Evolutionary conservation across 208 protist species (phyloP), one percentile per base, ranked within the genome.

Genomic region (Acanthamoeba royreba): DNA sequence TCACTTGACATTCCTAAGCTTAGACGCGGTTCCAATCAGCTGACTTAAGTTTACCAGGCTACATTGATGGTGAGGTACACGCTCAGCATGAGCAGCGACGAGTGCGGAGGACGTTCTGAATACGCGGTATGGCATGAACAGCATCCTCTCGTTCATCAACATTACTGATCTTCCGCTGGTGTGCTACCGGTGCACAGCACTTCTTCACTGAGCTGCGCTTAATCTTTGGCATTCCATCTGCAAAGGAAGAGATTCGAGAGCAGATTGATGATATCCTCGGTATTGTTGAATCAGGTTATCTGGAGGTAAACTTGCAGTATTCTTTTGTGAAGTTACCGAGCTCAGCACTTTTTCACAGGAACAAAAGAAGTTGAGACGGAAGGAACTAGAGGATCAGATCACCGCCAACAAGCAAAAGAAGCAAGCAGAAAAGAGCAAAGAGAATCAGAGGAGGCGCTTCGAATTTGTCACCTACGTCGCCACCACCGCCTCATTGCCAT

Each of bases 11-110:
- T 17, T 25, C 55, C 5, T 66, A 28, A 66, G 19, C 55, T n/a
- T n/a, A n/a, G n/a, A n/a, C n/a, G n/a, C 31, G 13, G 11, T 77
- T 15, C 66, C 22, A 77, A 28, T 22, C 28, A 9, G 66, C 13
- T 8, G 13, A 22, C 11, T 43, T 22, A 22, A 15, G 13, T 77
- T 15, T 55, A 53, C 81, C 42, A 89, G 81, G 81, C 81, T 5
- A 89, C 81, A 63, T 22, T 89, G 81, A 89, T 89, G 81, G 81
- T 89, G 31, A 13, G 81, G 8, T 89, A 89, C 28, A 89, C 81
- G 28, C 47, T 89, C 7, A 63, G 46, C 47, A 89, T 89, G 81
- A 89, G 81, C 81, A 89, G 81, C 81, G 81, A 89, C 28, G 81
- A 89, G n/a, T 89, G 81, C 38, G 81, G 81, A 8, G 81, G 81